phyloP scores from a whole-genome alignment of 768 basidiomycete genomes.

The Porpolomopsis calyptriformis region DNA sequence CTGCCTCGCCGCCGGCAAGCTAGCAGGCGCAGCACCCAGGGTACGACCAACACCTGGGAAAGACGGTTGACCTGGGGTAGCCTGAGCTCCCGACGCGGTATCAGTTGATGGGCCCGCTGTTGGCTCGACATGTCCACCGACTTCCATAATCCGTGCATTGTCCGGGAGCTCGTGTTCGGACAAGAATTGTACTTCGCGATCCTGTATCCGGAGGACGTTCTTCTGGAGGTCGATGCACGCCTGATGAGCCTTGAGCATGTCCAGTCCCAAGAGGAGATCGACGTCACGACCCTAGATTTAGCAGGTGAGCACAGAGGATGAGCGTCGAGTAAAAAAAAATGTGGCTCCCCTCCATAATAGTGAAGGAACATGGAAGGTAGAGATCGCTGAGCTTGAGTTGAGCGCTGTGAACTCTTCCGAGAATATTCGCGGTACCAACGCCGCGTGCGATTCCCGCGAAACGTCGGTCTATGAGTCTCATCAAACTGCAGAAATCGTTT shows the following conservation, averaged over 20 bases:
- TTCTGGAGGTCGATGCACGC: conserved; percentile 91
- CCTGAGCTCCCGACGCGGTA: conserved; percentile 5
- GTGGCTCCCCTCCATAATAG: conserved; percentile 74
- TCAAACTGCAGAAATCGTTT: conserved; percentile 44
- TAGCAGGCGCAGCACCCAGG: conserved; percentile 37
- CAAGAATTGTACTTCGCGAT: conserved; percentile 78
- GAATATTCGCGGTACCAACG: conserved; percentile 88
- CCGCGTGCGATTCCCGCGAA: conserved; percentile 87
- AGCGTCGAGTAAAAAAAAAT: background rate
- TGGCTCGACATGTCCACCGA: conserved; percentile 15
- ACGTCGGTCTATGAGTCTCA: conserved; percentile 83
- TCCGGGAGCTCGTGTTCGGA: conserved; percentile 91
- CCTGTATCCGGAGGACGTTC: conserved; percentile 85
- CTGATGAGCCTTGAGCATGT: conserved; percentile 97
- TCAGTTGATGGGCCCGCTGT: conserved; percentile 13
- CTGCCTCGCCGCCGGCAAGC: conserved; percentile 16
- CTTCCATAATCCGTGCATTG: conserved; percentile 46
- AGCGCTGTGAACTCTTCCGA: conserved; percentile 89
- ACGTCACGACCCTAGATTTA: conserved; percentile 70
- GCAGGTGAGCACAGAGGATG: background rate
- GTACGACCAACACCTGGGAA: conserved; percentile 68
- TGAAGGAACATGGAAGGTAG: conserved; percentile 81
- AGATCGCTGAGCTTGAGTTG: conserved; percentile 84
- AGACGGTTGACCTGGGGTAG: conserved; percentile 13
- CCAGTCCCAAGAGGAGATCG: conserved; percentile 94